phyloP scores from a whole-genome alignment of 2,329 filamentous ascomycete species.

The Hysterium pulicare region DNA sequence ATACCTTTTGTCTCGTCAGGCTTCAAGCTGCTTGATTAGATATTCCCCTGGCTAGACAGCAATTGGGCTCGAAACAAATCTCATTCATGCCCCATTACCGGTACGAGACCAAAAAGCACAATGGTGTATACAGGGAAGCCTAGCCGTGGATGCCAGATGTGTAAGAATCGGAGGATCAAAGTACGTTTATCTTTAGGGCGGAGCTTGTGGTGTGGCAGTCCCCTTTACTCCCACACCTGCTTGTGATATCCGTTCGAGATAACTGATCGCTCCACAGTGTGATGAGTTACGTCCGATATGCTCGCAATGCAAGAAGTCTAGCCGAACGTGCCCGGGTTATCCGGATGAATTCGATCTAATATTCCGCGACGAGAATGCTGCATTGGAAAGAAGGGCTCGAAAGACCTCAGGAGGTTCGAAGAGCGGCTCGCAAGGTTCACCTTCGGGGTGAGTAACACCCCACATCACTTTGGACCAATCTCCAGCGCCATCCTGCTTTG shows the following conservation, averaged over 20 bases:
- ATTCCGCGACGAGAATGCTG: constrained; percentile 69
- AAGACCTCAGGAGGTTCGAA: constrained; percentile 33
- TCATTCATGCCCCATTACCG: constrained; percentile 3
- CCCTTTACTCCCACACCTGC: not conserved
- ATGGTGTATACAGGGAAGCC: constrained; percentile 44
- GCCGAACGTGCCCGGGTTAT: constrained; percentile 63
- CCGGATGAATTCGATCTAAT: constrained; percentile 70
- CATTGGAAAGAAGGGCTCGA: constrained; percentile 61
- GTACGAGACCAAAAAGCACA: constrained; percentile 7
- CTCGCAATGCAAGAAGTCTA: constrained; percentile 62
- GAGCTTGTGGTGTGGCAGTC: constrained; percentile 1
- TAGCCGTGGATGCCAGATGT: constrained; percentile 66
- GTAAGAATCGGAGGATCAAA: constrained; percentile 69
- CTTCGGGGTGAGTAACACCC: constrained; percentile 23
- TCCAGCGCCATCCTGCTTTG: too few relatives aligned
- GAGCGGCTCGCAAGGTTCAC: constrained; percentile 25
- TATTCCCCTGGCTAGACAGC: not conserved
- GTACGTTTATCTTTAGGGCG: constrained; percentile 41
- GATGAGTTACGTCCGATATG: constrained; percentile 66
- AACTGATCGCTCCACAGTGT: constrained; percentile 47
- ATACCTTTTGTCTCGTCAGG: not conserved
- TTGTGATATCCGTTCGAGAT: constrained; percentile 6
- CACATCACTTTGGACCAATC: too few relatives aligned
- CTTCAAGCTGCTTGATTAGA: not conserved
- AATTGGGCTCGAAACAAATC: not conserved